Conservation (phyloP, 495 filamentous ascomycete species). For the Chaetomium cochliodes region DNA sequence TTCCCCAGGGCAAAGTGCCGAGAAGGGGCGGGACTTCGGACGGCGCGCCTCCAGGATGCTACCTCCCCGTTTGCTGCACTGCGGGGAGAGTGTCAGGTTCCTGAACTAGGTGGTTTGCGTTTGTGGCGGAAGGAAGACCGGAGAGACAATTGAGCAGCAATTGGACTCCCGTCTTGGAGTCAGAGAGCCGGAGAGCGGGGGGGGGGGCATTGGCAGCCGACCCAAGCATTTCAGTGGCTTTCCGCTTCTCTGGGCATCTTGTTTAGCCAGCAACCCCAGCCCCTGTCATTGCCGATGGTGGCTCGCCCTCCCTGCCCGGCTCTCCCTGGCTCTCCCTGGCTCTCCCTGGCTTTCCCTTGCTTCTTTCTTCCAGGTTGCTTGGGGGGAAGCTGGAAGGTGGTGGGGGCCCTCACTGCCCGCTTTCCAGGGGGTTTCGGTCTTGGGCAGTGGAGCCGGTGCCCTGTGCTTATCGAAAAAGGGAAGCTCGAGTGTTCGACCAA, state of each 20-base stretch:
- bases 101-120: neutral
- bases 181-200: neutral
- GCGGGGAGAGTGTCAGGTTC: no score
- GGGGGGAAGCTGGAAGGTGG: neutral
- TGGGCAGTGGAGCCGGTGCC: neutral
- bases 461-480: conserved; percentile 1
- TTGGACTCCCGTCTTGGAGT: no score
- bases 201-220: neutral
- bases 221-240: conserved; percentile 10
- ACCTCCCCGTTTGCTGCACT: no score
- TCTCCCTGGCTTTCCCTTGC: no score
- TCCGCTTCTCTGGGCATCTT: neutral
- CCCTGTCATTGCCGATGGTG: conserved; percentile 6
- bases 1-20: conserved; percentile 20
- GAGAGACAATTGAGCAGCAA: no score
- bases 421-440: neutral
- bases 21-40: neutral
- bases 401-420: no score
- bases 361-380: neutral
- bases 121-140: neutral
- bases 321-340: neutral
- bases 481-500: neutral
- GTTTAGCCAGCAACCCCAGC: conserved; percentile 21
- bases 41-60: neutral
- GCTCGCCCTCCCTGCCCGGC: conserved; percentile 13